Conservation (phyloP, 2,329 filamentous ascomycete species). For the Fonsecaea pugnacius region DNA sequence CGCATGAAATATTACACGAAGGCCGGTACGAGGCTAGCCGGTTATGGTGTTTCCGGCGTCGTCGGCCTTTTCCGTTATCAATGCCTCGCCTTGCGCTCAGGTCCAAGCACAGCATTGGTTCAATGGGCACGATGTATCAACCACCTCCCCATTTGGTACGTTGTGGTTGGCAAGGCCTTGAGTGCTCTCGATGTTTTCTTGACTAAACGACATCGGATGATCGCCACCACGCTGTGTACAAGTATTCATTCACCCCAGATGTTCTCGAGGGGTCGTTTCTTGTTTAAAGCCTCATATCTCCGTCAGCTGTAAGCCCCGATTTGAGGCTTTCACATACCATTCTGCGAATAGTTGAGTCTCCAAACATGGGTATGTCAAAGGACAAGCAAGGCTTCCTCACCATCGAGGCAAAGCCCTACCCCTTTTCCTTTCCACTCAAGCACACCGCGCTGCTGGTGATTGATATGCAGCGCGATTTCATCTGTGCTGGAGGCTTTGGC, state of each 20-base stretch:
- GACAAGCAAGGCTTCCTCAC: conserved; percentile 73
- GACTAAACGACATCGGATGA: conserved; percentile 17
- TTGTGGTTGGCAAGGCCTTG: not conserved
- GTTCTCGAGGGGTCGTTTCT: not conserved
- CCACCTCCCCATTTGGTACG: not conserved
- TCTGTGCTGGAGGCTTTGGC: conserved; percentile 57
- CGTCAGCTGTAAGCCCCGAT: conserved; percentile 1
- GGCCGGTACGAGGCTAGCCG: conserved; percentile 17
- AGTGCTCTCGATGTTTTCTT: conserved; percentile 14
- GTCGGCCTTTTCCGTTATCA: conserved; percentile 25
- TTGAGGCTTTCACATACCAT: not conserved
- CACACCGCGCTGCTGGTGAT: conserved; percentile 57
- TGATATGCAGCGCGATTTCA: conserved; percentile 59
- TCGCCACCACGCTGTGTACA: not conserved
- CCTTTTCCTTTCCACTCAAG: conserved; percentile 52
- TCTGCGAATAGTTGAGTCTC: not conserved
- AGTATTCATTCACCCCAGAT: not conserved
- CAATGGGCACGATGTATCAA: not conserved
- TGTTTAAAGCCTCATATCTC: conserved; percentile 20
- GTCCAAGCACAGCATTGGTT: conserved; percentile 3
- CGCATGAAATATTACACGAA: conserved; percentile 22
- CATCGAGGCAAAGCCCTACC: conserved; percentile 67
- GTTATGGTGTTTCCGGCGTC: not conserved
- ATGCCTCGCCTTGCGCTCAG: not conserved
- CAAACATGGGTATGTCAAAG: conserved; percentile 39